Evolutionary conservation across 257 asterid genomes (phyloP).

Genomic region (Cruciata laevipes): DNA sequence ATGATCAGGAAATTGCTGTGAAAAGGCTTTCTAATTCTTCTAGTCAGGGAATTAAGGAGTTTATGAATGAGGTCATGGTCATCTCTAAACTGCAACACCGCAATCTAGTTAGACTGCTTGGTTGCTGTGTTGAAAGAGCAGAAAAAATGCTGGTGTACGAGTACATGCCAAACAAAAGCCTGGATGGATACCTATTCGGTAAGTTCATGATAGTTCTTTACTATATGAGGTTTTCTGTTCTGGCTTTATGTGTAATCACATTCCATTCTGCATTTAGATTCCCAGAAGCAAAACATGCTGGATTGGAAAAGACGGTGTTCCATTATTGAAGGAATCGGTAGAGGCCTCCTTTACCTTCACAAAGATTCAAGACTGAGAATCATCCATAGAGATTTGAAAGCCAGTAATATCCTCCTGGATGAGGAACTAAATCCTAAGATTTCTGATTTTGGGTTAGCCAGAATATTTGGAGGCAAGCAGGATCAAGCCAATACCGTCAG

Average conservation of each 20-base stretch:
- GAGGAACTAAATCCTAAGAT: conserved; percentile 47
- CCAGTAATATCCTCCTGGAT: conserved; percentile 48
- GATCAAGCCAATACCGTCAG: conserved; percentile 53
- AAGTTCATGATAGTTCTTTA: neutral
- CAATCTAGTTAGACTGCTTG: conserved; percentile 47
- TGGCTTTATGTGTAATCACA: neutral
- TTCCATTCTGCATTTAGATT: conserved; percentile 8
- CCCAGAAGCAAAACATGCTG: conserved; percentile 19
- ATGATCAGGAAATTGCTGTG: conserved; percentile 16
- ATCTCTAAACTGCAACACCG: conserved; percentile 45
- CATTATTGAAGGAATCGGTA: conserved; percentile 49
- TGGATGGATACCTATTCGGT: conserved; percentile 9
- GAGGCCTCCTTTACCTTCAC: conserved; percentile 68
- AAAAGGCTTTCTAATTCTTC: conserved; percentile 32
- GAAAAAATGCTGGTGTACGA: conserved; percentile 55
- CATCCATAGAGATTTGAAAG: conserved; percentile 57
- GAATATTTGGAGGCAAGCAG: conserved; percentile 40
- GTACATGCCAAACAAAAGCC: conserved; percentile 51
- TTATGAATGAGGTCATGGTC: conserved; percentile 46
- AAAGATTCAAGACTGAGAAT: conserved; percentile 56
- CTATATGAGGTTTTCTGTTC: neutral
- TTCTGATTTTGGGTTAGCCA: conserved; percentile 64
- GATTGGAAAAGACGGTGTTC: conserved; percentile 40
- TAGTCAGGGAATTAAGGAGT: conserved; percentile 46
- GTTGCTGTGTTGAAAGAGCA: conserved; percentile 39